Conservation (phyloP, 129 eudicot genomes). For the Gnaphalium uliginosum region DNA sequence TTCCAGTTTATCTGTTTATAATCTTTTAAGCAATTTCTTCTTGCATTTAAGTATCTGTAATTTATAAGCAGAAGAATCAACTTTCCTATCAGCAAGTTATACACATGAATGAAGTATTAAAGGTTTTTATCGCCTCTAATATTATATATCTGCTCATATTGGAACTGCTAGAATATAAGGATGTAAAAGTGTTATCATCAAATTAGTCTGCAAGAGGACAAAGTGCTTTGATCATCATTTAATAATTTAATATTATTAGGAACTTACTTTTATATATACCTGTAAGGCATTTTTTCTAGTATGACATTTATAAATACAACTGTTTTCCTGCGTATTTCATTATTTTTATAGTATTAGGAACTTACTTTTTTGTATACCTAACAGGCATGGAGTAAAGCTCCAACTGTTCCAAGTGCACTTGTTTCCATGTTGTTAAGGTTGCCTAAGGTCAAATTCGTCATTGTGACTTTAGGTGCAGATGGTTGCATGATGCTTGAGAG, state of each 20-base stretch:
- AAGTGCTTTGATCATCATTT: neutral
- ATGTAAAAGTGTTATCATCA: neutral
- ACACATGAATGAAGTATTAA: neutral
- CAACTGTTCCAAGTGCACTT: conserved; percentile 77
- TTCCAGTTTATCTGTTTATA: neutral
- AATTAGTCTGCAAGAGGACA: neutral
- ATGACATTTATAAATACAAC: neutral
- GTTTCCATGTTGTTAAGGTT: conserved; percentile 72
- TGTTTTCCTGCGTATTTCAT: conserved; percentile 21
- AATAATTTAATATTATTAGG: neutral
- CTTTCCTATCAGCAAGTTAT: neutral
- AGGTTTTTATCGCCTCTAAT: neutral
- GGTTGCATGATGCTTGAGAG: conserved; percentile 97
- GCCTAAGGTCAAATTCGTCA: conserved; percentile 70
- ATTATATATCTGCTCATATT: neutral
- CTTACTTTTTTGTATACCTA: conserved; percentile 1
- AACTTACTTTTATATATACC: too few relatives aligned
- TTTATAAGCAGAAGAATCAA: neutral
- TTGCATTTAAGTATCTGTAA: neutral
- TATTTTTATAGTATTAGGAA: neutral
- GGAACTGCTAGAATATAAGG: neutral
- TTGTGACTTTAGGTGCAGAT: conserved; percentile 85
- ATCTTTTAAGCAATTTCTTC: neutral
- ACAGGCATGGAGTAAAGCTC: conserved; percentile 79
- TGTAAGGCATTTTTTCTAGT: too few relatives aligned